phyloP scores from a whole-genome alignment of 2,329 filamentous ascomycete genomes.

The Dactylellina sp. region DNA sequence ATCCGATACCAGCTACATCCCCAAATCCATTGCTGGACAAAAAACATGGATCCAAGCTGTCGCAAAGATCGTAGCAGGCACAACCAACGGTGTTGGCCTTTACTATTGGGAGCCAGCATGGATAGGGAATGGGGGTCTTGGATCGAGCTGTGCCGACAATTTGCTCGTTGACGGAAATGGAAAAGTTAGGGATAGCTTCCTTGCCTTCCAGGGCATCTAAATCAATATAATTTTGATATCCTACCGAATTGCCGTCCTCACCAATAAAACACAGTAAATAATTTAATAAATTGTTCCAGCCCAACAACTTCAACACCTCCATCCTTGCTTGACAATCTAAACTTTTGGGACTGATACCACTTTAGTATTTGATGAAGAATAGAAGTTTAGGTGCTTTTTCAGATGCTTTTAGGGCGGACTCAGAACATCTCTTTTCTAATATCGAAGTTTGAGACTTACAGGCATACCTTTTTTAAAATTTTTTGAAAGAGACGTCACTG shows the following conservation, averaged over 20 bases:
- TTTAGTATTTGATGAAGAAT: too few species aligned
- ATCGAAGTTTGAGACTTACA: too few species aligned
- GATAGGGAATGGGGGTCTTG: constrained; percentile 70
- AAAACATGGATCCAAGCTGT: constrained; percentile 72
- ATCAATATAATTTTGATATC: background rate
- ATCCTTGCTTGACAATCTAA: too few species aligned
- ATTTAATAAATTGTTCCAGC: too few species aligned
- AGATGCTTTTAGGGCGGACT: too few species aligned
- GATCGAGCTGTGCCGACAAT: constrained; percentile 50
- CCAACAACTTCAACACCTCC: too few species aligned
- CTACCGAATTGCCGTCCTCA: background rate
- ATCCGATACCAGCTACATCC: constrained; percentile 46
- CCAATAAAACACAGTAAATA: too few species aligned
- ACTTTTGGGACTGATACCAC: too few species aligned
- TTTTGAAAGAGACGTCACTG: too few species aligned
- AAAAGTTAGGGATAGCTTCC: constrained; percentile 46
- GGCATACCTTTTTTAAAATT: too few species aligned
- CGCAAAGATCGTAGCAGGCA: constrained; percentile 69
- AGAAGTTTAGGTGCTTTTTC: too few species aligned
- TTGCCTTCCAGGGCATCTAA: constrained; percentile 50
- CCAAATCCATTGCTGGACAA: constrained; percentile 71
- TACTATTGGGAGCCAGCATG: constrained; percentile 82
- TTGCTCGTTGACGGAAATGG: constrained; percentile 45
- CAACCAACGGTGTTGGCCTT: constrained; percentile 69
- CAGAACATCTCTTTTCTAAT: too few species aligned